phyloP scores from a whole-genome alignment of 345 rosid species.

The Hibiscus mutabilis region DNA sequence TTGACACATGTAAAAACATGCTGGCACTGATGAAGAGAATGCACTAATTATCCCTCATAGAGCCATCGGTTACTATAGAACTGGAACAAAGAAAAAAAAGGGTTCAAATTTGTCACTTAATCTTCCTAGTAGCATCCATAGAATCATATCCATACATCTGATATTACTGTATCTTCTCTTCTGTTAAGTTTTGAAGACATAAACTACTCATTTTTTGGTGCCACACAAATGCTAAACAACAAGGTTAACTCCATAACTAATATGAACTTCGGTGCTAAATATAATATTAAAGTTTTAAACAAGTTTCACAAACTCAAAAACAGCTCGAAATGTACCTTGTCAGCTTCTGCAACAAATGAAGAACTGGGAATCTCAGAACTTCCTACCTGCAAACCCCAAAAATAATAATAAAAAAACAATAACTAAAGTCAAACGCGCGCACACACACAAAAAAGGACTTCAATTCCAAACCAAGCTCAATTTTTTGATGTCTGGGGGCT shows the following conservation, averaged over 20 bases:
- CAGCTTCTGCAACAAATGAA: conserved; percentile 43
- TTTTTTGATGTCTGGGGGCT: neutral
- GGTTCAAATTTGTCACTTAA: neutral
- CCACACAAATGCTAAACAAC: neutral
- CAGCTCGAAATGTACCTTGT: conserved; percentile 33
- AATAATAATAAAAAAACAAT: too few relatives aligned
- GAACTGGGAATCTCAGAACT: conserved; percentile 32
- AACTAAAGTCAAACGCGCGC: too few relatives aligned
- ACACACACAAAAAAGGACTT: too few relatives aligned
- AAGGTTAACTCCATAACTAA: neutral
- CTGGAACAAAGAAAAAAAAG: neutral
- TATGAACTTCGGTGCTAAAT: neutral
- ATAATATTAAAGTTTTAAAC: neutral
- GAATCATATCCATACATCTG: neutral
- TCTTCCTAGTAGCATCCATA: neutral
- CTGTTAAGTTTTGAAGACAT: neutral
- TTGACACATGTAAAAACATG: neutral
- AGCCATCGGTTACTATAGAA: neutral
- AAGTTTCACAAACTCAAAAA: neutral
- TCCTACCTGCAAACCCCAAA: conserved; percentile 23
- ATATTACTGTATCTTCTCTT: neutral
- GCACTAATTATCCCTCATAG: too few relatives aligned
- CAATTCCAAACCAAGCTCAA: neutral
- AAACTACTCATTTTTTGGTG: neutral
- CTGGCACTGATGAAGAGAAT: neutral